Conservation (phyloP, 2,329 filamentous ascomycete species). For the Nothomitra cinnamomea region DNA sequence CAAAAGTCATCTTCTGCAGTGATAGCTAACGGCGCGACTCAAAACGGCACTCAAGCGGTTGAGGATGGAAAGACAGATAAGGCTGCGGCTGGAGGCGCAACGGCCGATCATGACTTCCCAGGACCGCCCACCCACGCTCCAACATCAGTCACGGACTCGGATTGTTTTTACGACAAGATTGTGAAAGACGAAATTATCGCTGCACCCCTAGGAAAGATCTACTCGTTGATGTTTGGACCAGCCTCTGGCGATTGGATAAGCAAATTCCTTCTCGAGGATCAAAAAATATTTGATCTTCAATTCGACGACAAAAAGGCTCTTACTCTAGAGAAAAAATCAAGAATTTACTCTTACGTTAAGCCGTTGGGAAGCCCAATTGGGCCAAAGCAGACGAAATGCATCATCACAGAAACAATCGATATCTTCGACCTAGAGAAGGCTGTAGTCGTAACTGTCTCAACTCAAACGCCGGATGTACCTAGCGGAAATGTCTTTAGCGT, state of each 20-base stretch:
- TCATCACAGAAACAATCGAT: constrained; percentile 73
- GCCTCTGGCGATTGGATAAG: constrained; percentile 65
- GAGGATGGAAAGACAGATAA: constrained; percentile 28
- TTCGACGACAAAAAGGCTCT: constrained; percentile 70
- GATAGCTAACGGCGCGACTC: constrained; percentile 22
- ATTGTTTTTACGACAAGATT: constrained; percentile 66
- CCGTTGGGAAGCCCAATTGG: constrained; percentile 71
- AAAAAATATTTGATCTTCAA: constrained; percentile 77
- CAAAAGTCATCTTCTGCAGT: constrained; percentile 53
- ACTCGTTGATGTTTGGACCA: constrained; percentile 71
- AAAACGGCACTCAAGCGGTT: constrained; percentile 22
- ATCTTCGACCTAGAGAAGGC: constrained; percentile 73
- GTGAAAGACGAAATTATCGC: constrained; percentile 74
- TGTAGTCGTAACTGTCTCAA: constrained; percentile 64
- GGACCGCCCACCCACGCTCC: constrained; percentile 67
- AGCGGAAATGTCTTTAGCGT: constrained; percentile 81
- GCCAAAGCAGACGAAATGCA: constrained; percentile 86
- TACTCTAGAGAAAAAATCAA: constrained; percentile 53
- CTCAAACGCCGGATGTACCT: constrained; percentile 86
- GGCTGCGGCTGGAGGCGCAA: constrained; percentile 16
- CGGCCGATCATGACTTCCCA: constrained; percentile 50
- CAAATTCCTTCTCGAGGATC: constrained; percentile 71
- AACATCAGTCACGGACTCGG: constrained; percentile 69
- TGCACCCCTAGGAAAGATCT: constrained; percentile 83
- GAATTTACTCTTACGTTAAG: constrained; percentile 79